Conservation (phyloP, 306 rosid genomes). For the Trichosanthes cucumerina region DNA sequence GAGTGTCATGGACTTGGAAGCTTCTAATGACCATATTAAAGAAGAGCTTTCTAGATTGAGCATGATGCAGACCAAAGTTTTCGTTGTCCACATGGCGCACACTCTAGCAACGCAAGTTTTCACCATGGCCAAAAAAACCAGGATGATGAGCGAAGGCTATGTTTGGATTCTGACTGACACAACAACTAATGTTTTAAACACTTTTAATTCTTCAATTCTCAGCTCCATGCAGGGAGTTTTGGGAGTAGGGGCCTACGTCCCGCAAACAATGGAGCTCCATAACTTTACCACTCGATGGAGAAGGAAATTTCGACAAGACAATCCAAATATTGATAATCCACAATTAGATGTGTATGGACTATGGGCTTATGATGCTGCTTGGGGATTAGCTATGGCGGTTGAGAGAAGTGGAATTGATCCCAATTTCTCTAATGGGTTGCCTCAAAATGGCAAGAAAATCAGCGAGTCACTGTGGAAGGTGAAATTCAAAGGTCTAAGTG, state of each 20-base stretch:
- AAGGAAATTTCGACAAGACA: not conserved
- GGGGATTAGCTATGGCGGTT: slow-evolving; percentile 42
- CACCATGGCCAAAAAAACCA: slow-evolving; percentile 18
- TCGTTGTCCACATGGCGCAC: no score
- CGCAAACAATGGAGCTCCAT: not conserved
- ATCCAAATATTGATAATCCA: not conserved
- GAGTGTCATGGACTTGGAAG: slow-evolving; percentile 6
- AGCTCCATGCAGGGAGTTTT: slow-evolving; percentile 22
- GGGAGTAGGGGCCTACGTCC: slow-evolving; percentile 18
- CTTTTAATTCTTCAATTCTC: not conserved
- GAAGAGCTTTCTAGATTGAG: not conserved
- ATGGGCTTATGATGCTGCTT: slow-evolving; percentile 61
- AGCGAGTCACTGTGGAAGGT: slow-evolving; percentile 17
- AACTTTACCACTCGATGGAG: not conserved
- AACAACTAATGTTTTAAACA: not conserved
- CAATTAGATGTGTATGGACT: slow-evolving; percentile 21
- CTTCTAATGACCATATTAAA: slow-evolving; percentile 15
- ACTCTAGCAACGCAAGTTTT: not conserved
- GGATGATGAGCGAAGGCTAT: slow-evolving; percentile 32
- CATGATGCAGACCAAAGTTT: slow-evolving; percentile 21
- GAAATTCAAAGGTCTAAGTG: slow-evolving; percentile 17
- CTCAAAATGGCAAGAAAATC: slow-evolving; percentile 28
- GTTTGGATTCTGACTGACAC: slow-evolving; percentile 32
- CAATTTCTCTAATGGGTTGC: not conserved
- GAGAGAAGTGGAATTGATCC: slow-evolving; percentile 13